phyloP scores from a whole-genome alignment of 73 alveolate species.

The Paramecium caudatum region DNA sequence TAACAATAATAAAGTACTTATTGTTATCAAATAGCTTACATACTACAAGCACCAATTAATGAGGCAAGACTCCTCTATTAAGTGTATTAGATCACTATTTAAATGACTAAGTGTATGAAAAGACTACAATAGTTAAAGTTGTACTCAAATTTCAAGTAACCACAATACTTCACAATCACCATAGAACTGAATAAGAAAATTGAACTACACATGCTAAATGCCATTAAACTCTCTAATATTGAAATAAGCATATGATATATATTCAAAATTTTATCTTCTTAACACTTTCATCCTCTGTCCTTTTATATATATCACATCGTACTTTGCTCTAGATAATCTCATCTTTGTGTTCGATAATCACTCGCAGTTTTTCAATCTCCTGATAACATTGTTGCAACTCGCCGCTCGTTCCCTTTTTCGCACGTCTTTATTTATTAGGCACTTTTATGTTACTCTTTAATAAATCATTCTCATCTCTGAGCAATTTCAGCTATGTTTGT shows the following conservation, averaged over 20 bases:
- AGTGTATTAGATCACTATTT: neutral
- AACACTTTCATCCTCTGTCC: conserved; percentile 47
- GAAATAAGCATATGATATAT: conserved; percentile 46
- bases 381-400: conserved; percentile 4
- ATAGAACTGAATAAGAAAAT: conserved; percentile 45
- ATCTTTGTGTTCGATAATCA: conserved; percentile 42
- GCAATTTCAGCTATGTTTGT: neutral
- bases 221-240: conserved; percentile 50
- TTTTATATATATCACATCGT: conserved; percentile 37
- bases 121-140: neutral
- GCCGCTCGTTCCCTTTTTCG: conserved; percentile 18
- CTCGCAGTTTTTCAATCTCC: conserved; percentile 1
- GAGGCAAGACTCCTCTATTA: conserved; percentile 24
- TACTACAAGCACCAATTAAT: neutral
- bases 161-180: conserved; percentile 16
- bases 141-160: neutral
- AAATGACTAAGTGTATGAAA: conserved; percentile 38
- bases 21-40: neutral
- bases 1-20: conserved; percentile 15
- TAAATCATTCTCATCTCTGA: conserved; percentile 49
- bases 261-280: conserved; percentile 3
- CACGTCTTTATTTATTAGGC: conserved; percentile 50
- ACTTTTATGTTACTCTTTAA: conserved; percentile 61
- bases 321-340: conserved; percentile 21
- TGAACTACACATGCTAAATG: conserved; percentile 45